These are phyloP conservation scores for Lipomyces spencermartinsiae DNA, from an alignment of 805 yeast genomes.

Conservation along the genomic window DNA sequence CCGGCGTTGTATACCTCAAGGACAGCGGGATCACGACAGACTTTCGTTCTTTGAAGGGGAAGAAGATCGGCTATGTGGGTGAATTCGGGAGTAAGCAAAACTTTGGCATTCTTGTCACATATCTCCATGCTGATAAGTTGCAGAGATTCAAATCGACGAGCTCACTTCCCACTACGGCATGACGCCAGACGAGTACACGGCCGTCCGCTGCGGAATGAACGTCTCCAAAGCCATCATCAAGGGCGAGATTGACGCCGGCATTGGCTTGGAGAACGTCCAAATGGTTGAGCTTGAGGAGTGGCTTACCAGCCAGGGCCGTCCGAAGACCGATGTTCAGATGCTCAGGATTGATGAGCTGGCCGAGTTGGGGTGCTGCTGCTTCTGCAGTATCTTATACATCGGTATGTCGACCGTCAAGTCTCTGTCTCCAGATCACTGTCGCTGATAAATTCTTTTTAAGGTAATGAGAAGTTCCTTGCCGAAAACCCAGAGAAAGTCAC, in stretches of 20 bases:
- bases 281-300: conserved; percentile 64
- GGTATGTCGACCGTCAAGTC: conserved; percentile 31
- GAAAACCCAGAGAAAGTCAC: conserved; percentile 55
- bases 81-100: conserved; percentile 55
- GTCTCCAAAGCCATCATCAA: conserved; percentile 62
- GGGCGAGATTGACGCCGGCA: conserved; percentile 63
- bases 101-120: neutral
- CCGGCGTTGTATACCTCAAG: conserved; percentile 60
- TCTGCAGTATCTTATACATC: conserved; percentile 62
- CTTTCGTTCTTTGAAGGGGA: conserved; percentile 59
- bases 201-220: conserved; percentile 66
- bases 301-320: conserved; percentile 53
- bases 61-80: conserved; percentile 62
- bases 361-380: conserved; percentile 64
- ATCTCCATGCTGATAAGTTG: neutral
- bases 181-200: conserved; percentile 62
- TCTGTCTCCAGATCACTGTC: neutral
- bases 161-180: conserved; percentile 62
- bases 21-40: conserved; percentile 59
- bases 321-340: conserved; percentile 58
- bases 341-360: conserved; percentile 62
- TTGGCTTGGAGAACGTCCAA: conserved; percentile 65
- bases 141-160: conserved; percentile 60
- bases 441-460: neutral
- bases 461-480: conserved; percentile 56